These are phyloP conservation scores for Zymoseptoria ardabiliae DNA, from an alignment of 2,329 filamentous ascomycete genomes.

Conservation along the genomic window DNA sequence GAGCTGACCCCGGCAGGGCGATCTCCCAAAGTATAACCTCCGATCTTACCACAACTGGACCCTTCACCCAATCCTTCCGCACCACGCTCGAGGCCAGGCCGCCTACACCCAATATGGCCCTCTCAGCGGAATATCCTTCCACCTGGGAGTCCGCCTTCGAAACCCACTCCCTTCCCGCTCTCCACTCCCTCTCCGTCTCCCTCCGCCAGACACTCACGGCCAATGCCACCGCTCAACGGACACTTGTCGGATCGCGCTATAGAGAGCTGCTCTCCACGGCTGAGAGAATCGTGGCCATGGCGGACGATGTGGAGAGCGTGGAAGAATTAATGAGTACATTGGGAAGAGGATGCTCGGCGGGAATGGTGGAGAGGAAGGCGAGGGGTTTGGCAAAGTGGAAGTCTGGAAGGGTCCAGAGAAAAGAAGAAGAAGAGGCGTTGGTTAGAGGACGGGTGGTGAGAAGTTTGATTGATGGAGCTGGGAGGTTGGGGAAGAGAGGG, in stretches of 20 bases:
- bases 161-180: conserved; percentile 51
- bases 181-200: conserved; percentile 57
- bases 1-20: neutral
- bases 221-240: conserved; percentile 59
- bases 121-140: conserved; percentile 34
- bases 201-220: conserved; percentile 54
- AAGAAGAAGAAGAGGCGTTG: conserved; percentile 4
- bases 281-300: conserved; percentile 89
- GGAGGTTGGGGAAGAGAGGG: conserved; percentile 38
- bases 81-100: neutral
- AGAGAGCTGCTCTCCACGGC: conserved; percentile 86
- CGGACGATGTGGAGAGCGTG: conserved; percentile 64
- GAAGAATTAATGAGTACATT: conserved; percentile 65
- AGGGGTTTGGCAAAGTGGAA: conserved; percentile 31
- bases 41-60: neutral
- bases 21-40: neutral
- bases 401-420: neutral
- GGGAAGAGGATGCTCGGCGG: conserved; percentile 68
- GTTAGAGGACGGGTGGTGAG: conserved; percentile 2
- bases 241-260: conserved; percentile 64
- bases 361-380: conserved; percentile 59
- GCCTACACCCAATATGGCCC: neutral
- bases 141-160: conserved; percentile 63
- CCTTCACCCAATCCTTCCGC: too few species aligned
- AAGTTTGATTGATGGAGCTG: conserved; percentile 14